Evolutionary conservation across 495 filamentous ascomycete species (phyloP).

Genomic region (Penicillium fimorum): DNA sequence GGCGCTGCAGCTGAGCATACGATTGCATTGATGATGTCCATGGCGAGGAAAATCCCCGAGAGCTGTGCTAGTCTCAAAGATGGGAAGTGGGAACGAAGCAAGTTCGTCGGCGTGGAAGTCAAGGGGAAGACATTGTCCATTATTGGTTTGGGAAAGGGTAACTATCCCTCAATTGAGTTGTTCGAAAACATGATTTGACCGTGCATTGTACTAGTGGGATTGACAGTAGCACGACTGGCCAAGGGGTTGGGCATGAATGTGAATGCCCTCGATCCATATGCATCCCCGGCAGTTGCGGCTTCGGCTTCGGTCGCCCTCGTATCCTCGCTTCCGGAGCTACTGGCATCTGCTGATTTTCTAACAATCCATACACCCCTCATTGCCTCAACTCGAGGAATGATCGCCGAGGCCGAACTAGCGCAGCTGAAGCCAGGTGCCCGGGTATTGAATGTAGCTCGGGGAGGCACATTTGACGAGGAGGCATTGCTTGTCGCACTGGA

Average conservation of each 20-base stretch:
- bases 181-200: not conserved
- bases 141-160: slow-evolving; percentile 66
- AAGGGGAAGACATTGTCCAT: slow-evolving; percentile 67
- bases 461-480: slow-evolving; percentile 72
- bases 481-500: slow-evolving; percentile 67
- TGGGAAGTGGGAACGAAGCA: slow-evolving; percentile 67
- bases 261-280: slow-evolving; percentile 66
- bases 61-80: slow-evolving; percentile 57
- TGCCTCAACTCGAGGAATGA: slow-evolving; percentile 65
- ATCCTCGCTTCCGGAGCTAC: slow-evolving; percentile 51
- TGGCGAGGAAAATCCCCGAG: slow-evolving; percentile 61
- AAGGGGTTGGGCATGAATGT: slow-evolving; percentile 68
- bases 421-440: slow-evolving; percentile 65
- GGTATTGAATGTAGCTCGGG: slow-evolving; percentile 68
- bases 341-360: slow-evolving; percentile 64
- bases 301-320: slow-evolving; percentile 57
- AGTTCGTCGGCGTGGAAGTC: slow-evolving; percentile 66
- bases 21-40: slow-evolving; percentile 63
- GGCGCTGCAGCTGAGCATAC: slow-evolving; percentile 70
- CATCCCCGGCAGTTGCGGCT: slow-evolving; percentile 56
- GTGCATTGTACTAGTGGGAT: slow-evolving; percentile 49
- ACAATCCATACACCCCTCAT: slow-evolving; percentile 75
- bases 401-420: slow-evolving; percentile 57
- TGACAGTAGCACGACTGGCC: slow-evolving; percentile 67
- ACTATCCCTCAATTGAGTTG: not conserved